phyloP scores from a whole-genome alignment of 257 asterid genomes.

The Cruciata laevipes region DNA sequence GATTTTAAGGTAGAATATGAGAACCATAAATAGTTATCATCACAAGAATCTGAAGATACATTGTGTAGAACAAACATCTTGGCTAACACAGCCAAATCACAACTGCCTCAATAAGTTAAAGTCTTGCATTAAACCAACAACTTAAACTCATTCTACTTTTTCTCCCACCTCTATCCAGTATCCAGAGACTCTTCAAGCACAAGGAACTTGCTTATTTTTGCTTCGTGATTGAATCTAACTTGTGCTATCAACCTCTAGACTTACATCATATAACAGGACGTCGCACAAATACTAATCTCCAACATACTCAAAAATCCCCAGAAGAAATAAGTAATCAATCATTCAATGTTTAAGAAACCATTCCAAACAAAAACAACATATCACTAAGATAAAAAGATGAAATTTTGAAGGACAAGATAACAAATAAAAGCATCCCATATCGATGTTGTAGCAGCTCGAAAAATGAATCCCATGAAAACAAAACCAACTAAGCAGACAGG shows the following conservation, averaged over 20 bases:
- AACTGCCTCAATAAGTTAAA: not conserved
- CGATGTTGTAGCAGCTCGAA: not conserved
- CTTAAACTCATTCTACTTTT: not conserved
- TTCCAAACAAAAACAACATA: not conserved
- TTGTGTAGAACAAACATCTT: not conserved
- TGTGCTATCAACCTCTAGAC: not conserved
- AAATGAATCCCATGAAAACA: not conserved
- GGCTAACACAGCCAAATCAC: not conserved
- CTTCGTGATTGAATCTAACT: not conserved
- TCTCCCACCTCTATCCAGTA: not conserved
- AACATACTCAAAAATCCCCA: not conserved
- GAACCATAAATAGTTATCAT: not conserved
- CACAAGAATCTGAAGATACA: not conserved
- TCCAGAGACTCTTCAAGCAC: conserved; percentile 1
- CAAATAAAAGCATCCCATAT: not conserved
- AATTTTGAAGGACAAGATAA: not conserved
- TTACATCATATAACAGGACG: not conserved
- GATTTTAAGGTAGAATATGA: conserved; percentile 10
- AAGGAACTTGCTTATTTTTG: not conserved
- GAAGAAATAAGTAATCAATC: not conserved
- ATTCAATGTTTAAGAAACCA: not conserved
- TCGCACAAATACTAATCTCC: not conserved
- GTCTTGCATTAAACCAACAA: no score
- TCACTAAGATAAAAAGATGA: not conserved
- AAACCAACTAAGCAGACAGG: not conserved